These are phyloP conservation scores for Fusarium lyarnte DNA, from an alignment of 2,329 filamentous ascomycete species.

Conservation along the genomic window DNA sequence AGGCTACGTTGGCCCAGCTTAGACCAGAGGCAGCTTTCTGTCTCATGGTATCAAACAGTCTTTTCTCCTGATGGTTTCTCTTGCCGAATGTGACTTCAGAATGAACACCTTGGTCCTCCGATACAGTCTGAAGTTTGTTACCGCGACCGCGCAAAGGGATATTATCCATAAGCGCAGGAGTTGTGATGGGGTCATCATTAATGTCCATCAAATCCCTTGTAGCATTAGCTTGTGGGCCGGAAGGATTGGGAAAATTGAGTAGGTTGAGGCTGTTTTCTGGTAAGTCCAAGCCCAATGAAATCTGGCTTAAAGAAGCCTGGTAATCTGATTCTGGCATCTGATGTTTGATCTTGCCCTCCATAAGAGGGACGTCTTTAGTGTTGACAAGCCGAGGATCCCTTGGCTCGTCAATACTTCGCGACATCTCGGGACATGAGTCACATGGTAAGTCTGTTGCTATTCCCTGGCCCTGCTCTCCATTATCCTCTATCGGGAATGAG, in stretches of 20 bases:
- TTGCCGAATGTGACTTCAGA: constrained; percentile 23
- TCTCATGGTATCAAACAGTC: constrained; percentile 35
- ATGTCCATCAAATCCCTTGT: constrained; percentile 28
- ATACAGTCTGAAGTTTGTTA: neutral
- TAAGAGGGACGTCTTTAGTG: neutral
- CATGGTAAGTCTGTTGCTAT: neutral
- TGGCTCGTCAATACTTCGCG: neutral
- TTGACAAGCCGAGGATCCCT: neutral
- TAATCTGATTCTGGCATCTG: neutral
- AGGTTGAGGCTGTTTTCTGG: neutral
- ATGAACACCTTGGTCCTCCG: neutral
- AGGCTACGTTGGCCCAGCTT: constrained; percentile 20
- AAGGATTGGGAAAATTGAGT: neutral
- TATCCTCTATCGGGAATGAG: neutral
- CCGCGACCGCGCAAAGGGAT: too few species aligned
- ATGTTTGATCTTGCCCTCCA: neutral
- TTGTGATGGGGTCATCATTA: constrained; percentile 11
- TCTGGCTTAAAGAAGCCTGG: neutral
- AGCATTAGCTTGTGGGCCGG: neutral
- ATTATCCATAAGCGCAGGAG: constrained; percentile 26
- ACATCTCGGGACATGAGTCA: neutral
- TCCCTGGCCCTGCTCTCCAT: neutral
- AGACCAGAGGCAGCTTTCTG: constrained; percentile 23
- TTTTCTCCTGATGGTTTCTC: constrained; percentile 1
- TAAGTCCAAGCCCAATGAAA: constrained; percentile 8